A percentile compares a stretch with the other conserved stretches of the same genome.
Conservation (phyloP, 139 green algal genomes). For the Microglena sp. region DNA sequence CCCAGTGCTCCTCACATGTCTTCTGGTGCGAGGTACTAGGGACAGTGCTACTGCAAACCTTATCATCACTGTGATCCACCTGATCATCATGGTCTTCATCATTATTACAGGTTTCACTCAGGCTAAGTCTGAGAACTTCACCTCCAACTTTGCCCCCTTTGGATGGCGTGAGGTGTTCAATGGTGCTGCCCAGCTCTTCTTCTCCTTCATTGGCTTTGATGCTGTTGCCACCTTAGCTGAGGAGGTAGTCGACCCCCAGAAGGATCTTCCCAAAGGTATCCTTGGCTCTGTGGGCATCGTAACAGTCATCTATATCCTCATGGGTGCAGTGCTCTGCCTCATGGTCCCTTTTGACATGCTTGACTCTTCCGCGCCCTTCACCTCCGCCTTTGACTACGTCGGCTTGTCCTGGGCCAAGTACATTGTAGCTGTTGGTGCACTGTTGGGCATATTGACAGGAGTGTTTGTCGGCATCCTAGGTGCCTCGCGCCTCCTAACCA, state of each 20-base stretch:
- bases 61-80: not conserved
- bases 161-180: too few species aligned
- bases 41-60: too few species aligned
- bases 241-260: slow-evolving; percentile 30
- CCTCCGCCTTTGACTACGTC: not conserved
- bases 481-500: slow-evolving; percentile 21
- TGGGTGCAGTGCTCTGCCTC: slow-evolving; percentile 10
- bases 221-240: slow-evolving; percentile 57
- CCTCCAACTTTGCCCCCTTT: too few species aligned
- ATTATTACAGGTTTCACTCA: slow-evolving; percentile 31
- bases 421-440: slow-evolving; percentile 24
- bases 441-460: slow-evolving; percentile 12
- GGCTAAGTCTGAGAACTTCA: slow-evolving; percentile 5
- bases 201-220: slow-evolving; percentile 41
- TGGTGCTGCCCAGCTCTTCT: slow-evolving; percentile 50
- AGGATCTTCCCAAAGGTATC: slow-evolving; percentile 30
- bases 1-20: too few species aligned
- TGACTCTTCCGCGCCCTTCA: not conserved
- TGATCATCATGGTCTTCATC: slow-evolving; percentile 32
- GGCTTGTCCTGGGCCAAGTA: slow-evolving; percentile 22
- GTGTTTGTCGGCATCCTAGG: not conserved
- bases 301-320: not conserved
- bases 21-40: too few species aligned
- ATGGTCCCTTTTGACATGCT: too few species aligned
- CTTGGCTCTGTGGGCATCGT: slow-evolving; percentile 30